phyloP scores from a whole-genome alignment of 164 flowering plant species.

The Saururus chinensis region DNA sequence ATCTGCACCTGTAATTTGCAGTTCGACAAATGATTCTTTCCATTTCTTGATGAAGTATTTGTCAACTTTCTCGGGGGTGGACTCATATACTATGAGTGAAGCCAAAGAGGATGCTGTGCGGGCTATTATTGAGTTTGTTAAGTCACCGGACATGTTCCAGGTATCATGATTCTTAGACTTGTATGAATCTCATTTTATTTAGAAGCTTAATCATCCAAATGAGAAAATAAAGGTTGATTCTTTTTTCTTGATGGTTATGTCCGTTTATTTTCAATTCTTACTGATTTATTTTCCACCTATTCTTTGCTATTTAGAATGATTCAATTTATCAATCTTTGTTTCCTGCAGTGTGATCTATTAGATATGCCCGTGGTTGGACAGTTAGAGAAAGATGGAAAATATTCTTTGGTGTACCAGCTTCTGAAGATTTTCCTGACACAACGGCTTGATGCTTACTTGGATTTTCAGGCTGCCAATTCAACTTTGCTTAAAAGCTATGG shows the following conservation, averaged over 20 bases:
- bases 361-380: slow-evolving; percentile 86
- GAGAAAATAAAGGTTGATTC: background rate
- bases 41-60: slow-evolving; percentile 72
- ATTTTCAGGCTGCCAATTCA: slow-evolving; percentile 72
- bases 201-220: no score
- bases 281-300: background rate
- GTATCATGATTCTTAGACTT: no score
- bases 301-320: background rate
- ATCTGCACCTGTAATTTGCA: slow-evolving; percentile 19
- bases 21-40: slow-evolving; percentile 70
- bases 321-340: background rate
- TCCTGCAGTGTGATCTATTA: slow-evolving; percentile 82
- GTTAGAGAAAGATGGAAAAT: slow-evolving; percentile 76
- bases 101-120: slow-evolving; percentile 88
- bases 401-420: slow-evolving; percentile 66
- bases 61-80: slow-evolving; percentile 80
- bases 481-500: slow-evolving; percentile 60
- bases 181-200: no score
- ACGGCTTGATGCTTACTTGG: slow-evolving; percentile 74
- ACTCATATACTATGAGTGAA: slow-evolving; percentile 50
- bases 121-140: slow-evolving; percentile 78
- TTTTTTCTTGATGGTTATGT: background rate
- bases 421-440: slow-evolving; percentile 74
- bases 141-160: slow-evolving; percentile 84
- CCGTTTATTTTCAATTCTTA: no score